Evolutionary conservation across 306 rosid genomes (phyloP), one percentile per base, ranked within the genome.

Genomic region (Urtica urens): DNA sequence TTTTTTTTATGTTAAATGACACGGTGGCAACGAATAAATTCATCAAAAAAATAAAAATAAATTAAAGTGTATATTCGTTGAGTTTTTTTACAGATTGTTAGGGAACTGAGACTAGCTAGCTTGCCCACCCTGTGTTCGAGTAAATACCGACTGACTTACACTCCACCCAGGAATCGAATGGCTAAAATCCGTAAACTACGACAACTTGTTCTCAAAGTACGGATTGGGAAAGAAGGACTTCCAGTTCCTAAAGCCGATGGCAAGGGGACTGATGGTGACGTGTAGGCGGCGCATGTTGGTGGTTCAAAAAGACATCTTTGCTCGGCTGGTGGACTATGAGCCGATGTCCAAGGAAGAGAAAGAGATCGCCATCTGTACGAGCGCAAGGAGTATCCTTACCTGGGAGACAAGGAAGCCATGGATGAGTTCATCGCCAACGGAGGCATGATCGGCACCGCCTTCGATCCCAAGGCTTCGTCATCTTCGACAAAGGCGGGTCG

Each of bases 281-380:
- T 88, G 79, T 45, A 18, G 90, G n/a, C 51, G 97, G 97, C 10
- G 90, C 39, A 15, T 67, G 68, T 6, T 88, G 93, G 90, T 46
- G 75, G 28, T 88, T 63, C 78, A 78, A 78, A 15, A 87, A 71
- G 33, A 58, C 68, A 18, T 80, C 93, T 10, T 84, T 86, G 2
- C 56, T 76, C 5, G 97, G 81, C 5, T 83, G 90, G 94, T 72
- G 72, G 93, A 81, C 73, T 6, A 65, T 70, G 54, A 70, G 70
- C 85, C 86, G 1, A 58, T 57, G 51, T 78, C 86, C 40, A 84
- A 72, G 75, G 95, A 81, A 53, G 88, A 85, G 71, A 57, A 26
- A 22, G 99, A 90, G 65, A 29, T 85, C n/a, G 93, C 87, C 94
- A 90, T 57, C 68, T 90, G 65, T 90, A 90, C 1, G 83, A 85